Conservation (phyloP, 129 eudicot genomes). For the Artemisia argyi region DNA sequence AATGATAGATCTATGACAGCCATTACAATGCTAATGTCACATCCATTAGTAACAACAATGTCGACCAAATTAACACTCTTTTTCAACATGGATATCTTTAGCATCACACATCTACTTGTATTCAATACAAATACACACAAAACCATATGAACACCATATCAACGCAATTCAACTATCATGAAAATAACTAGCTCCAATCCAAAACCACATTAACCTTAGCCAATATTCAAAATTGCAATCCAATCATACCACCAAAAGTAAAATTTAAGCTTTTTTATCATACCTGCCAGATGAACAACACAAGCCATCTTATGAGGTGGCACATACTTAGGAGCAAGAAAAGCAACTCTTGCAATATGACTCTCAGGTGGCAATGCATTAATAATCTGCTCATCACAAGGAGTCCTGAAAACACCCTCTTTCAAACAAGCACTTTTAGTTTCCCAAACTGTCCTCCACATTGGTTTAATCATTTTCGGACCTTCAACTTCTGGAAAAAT, state of each 20-base stretch:
- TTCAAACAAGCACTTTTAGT: conserved; percentile 68
- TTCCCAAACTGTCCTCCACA: conserved; percentile 96
- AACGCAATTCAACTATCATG: not conserved
- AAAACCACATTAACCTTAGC: not conserved
- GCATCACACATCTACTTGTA: conserved; percentile 3
- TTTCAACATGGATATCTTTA: not conserved
- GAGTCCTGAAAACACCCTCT: conserved; percentile 82
- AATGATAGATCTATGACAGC: conserved; percentile 1
- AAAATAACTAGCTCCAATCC: not conserved
- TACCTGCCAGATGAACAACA: conserved; percentile 99
- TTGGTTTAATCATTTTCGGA: conserved; percentile 63
- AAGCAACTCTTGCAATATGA: conserved; percentile 87
- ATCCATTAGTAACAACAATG: conserved; percentile 1
- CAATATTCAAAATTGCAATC: not conserved
- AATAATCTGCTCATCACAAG: conserved; percentile 80
- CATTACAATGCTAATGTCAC: not conserved
- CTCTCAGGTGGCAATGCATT: conserved; percentile 91
- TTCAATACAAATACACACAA: not conserved
- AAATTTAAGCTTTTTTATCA: not conserved
- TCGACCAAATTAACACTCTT: not conserved
- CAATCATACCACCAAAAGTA: not conserved
- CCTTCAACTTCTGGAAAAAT: conserved; percentile 74
- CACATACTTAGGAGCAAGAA: conserved; percentile 65
- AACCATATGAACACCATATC: conserved; percentile 4
- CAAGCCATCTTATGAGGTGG: conserved; percentile 78